These are phyloP conservation scores for Aciculosporium take DNA, from an alignment of 2,329 filamentous ascomycete species.

Conservation along the genomic window DNA sequence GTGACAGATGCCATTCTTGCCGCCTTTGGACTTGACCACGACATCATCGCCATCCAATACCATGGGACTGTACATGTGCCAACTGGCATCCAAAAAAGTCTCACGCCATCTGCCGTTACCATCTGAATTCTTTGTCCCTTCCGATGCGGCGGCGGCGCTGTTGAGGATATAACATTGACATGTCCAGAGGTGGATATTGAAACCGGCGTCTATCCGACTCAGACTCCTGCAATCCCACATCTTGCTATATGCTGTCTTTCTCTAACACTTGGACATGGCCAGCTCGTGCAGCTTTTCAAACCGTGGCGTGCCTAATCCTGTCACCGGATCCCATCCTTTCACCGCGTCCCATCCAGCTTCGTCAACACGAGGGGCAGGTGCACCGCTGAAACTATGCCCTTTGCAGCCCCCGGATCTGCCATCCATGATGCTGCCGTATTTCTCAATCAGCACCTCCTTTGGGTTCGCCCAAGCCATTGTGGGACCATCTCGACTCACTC, in stretches of 20 bases:
- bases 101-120: no score
- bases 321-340: slow-evolving; percentile 23
- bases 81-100: no score
- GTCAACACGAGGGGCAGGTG: slow-evolving; percentile 12
- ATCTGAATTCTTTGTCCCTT: no score
- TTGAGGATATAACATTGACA: no score
- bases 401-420: slow-evolving; percentile 20
- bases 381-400: slow-evolving; percentile 14
- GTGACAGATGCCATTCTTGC: no score
- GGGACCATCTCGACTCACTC: slow-evolving; percentile 16
- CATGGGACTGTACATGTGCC: no score
- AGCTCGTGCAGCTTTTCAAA: slow-evolving; percentile 21
- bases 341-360: slow-evolving; percentile 7
- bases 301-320: slow-evolving; percentile 31
- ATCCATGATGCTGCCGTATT: slow-evolving; percentile 18
- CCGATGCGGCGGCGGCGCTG: no score
- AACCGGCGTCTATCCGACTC: no score
- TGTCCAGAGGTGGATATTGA: no score
- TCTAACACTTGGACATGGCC: slow-evolving; percentile 4
- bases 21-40: no score
- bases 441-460: slow-evolving; percentile 2
- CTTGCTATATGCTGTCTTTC: background rate
- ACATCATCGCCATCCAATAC: no score
- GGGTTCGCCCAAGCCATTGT: background rate
- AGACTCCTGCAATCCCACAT: background rate